Base-by-base conservation (phyloP, 1,284 basidiomycete species). In the Grifola frondosa region DNA sequence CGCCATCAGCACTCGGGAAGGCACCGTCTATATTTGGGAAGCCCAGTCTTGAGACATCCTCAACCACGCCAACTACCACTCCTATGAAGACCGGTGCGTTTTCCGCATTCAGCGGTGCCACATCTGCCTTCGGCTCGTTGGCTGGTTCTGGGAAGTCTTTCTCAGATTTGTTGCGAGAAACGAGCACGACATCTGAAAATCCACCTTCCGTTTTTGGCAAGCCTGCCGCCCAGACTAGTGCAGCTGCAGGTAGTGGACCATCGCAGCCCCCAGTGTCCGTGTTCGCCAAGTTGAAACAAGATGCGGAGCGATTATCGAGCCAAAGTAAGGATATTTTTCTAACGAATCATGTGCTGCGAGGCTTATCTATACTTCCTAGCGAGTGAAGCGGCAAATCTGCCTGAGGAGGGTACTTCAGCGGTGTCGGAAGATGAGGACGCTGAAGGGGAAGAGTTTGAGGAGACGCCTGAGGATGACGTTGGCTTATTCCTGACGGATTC, bases 31-130 rank as follows among this genome's bases (percentile, higher is more conserved):
- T 63, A 12, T 67, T 68, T 34, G 62, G 58, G 12, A 50, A 52
- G 42, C 49, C 56, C 8, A 42, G 38, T 13, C 22, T 26, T 16
- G 23, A 15, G n/a, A 31, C 59, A 13, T 45, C 56, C 0, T 33
- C 61, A 5, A 33, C 52, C 19, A 58, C 60, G 5, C 56, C 64
- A n/a, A 49, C 64, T 7, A 57, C 68, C 12, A 64, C 68, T 5
- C 63, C 69, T 13, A 49, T 63, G 1, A 34, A 57, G 20, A 55
- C 48, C 16, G 66, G 70, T 38, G 77, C 63, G 2, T 80, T 80
- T 54, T 62, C 67, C 38, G 72, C 74, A 0, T 81, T 79, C 52
- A 73, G 70, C 36, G 67, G 69, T 6, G 53, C 65, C 7, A 50
- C 70, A 6, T 66, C 66, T 37, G 69, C 71, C 1, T 80, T 83